These are phyloP conservation scores for Cyclotella choctawhatcheeana DNA, from an alignment of 108 stramenopile genomes.

Conservation along the genomic window DNA sequence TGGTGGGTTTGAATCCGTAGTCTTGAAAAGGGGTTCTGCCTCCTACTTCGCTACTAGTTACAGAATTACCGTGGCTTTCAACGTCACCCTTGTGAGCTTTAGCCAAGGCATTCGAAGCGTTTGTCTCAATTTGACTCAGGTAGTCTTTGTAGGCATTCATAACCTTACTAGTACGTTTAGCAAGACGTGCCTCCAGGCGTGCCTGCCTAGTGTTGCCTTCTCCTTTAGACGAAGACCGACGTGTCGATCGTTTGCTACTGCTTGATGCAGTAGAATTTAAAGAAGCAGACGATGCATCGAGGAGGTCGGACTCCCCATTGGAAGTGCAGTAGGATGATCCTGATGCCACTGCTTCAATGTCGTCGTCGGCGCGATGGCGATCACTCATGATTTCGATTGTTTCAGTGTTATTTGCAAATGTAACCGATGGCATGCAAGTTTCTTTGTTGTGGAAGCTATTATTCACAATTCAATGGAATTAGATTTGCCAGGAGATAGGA, in stretches of 20 bases:
- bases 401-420: neutral
- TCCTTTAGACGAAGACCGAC: neutral
- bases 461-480: neutral
- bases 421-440: neutral
- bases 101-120: neutral
- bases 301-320: slow-evolving; percentile 15
- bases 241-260: neutral
- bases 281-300: slow-evolving; percentile 10
- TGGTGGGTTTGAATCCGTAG: neutral
- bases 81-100: neutral
- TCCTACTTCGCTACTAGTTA: neutral
- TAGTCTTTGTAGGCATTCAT: slow-evolving; percentile 7
- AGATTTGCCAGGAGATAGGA: neutral
- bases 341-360: slow-evolving; percentile 1
- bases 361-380: slow-evolving; percentile 15
- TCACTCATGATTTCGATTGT: neutral
- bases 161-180: slow-evolving; percentile 14
- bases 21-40: neutral
- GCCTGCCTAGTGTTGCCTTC: slow-evolving; percentile 2
- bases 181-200: slow-evolving; percentile 6
- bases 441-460: neutral
- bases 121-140: slow-evolving; percentile 9
- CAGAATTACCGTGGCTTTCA: neutral
- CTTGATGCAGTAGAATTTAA: neutral
- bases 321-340: slow-evolving; percentile 3